phyloP scores from a whole-genome alignment of 371 early-diverging fungal genomes.

The Apophysomyces variabilis region DNA sequence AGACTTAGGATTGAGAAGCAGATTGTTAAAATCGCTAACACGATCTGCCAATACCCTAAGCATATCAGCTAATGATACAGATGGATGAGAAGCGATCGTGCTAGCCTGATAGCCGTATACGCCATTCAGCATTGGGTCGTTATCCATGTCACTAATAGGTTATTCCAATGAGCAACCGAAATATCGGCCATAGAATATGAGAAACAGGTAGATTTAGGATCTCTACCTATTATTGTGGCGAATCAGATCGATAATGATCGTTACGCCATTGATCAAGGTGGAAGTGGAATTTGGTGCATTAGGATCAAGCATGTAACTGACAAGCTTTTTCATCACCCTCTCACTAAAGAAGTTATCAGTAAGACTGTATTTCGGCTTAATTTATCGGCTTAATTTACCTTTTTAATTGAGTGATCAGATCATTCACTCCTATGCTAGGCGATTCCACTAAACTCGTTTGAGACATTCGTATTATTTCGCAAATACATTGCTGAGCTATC shows the following conservation, averaged over 20 bases:
- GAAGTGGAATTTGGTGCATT: conserved; percentile 77
- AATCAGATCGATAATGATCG: conserved; percentile 94
- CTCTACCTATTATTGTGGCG: conserved; percentile 79
- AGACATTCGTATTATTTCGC: conserved; percentile 89
- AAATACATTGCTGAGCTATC: conserved; percentile 84
- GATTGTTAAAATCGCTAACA: conserved; percentile 65
- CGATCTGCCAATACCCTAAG: conserved; percentile 76
- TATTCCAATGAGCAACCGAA: background rate
- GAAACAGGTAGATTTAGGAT: no score
- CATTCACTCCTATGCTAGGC: conserved; percentile 69
- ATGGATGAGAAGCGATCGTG: conserved; percentile 13
- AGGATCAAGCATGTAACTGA: conserved; percentile 85
- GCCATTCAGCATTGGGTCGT: conserved; percentile 31
- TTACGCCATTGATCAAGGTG: conserved; percentile 86
- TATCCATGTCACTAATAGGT: conserved; percentile 32
- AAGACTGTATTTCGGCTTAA: background rate
- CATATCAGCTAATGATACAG: conserved; percentile 76
- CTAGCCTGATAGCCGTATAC: conserved; percentile 29
- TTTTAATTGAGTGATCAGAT: conserved; percentile 77
- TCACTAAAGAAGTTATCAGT: conserved; percentile 46
- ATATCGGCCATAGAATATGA: background rate
- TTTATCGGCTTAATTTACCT: conserved; percentile 46
- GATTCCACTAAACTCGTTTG: conserved; percentile 72
- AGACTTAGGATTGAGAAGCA: conserved; percentile 63
- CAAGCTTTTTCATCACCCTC: conserved; percentile 69